phyloP scores from a whole-genome alignment of 2,329 filamentous ascomycete species.

The Aureobasidium sp. region DNA sequence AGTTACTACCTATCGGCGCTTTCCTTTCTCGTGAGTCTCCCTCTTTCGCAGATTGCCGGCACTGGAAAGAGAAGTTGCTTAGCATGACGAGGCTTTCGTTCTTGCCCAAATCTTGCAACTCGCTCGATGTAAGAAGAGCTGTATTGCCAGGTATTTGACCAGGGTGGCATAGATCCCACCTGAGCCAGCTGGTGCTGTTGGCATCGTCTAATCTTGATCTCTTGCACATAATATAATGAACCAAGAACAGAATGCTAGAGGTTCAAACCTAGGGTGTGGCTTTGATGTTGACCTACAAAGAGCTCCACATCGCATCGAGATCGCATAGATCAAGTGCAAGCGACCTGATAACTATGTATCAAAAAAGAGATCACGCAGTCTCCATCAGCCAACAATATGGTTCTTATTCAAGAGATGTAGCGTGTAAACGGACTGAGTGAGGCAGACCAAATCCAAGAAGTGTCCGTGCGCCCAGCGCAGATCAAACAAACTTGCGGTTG shows the following conservation, averaged over 20 bases:
- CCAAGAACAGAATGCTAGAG: background rate
- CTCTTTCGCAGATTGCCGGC: background rate
- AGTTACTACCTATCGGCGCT: background rate
- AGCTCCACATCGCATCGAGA: background rate
- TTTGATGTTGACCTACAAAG: background rate
- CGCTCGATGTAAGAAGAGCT: background rate
- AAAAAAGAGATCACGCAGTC: too few species aligned
- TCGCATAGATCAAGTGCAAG: background rate
- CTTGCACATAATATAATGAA: background rate
- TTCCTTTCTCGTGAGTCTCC: background rate
- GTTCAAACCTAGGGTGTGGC: background rate
- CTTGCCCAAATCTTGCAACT: background rate
- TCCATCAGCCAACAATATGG: too few species aligned
- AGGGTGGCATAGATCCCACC: too few species aligned
- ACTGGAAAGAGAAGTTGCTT: background rate
- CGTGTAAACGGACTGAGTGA: background rate
- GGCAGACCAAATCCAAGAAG: background rate
- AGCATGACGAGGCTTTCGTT: background rate
- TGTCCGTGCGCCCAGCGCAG: background rate
- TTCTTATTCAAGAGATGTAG: background rate
- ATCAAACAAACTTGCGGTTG: background rate
- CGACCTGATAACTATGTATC: background rate
- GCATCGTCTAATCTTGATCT: background rate
- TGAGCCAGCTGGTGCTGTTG: background rate
- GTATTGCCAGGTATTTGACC: background rate